Base-by-base conservation (phyloP, 2,329 filamentous ascomycete species). In the Dactylellina haptotyla region DNA sequence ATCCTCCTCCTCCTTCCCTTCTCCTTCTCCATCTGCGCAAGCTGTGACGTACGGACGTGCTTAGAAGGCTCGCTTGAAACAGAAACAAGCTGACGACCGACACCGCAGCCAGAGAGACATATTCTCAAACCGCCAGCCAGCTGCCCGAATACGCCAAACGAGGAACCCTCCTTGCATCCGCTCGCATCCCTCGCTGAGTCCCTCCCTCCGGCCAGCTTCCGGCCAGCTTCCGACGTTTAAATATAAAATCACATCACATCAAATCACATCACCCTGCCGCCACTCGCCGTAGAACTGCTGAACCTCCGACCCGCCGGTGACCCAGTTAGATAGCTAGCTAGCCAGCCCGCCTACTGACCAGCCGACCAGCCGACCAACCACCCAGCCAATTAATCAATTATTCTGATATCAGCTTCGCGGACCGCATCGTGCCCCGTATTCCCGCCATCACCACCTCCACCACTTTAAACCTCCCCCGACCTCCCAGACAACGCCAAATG, bases 191-290 rank as follows among this genome's bases (percentile, higher is more conserved):
- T n/a, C 39, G 25, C 45, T 25, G 8, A 25, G 45, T 26, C 23
- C 41, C 43, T 43, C 53, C 54, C 50, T 51, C 63, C 32, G 39
- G 63, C 54, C 12, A 6, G 23, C 32, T 41, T 43, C 45, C 63
- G 63, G 63, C 53, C 45, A 53, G 63, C 63, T 67, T 54, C 63
- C 63, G 54, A 67, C 37, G 45, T 56, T 59, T 32, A 30, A 57
- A 18, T 28, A 41, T 53, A 45, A 59, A 30, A 26, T 23, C 43
- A 43, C 43, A 46, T 51, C 61, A 45, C 58, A 6, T 54, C 28
- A 54, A 26, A 67, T 32, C 34, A 32, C 46, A 3, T 16, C 23
- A 25, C 20, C 20, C 10, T 26, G 10, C 12, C 9, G 6, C 23
- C 26, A 5, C 48, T 18, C 23, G 8, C 23, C 28, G 8, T 4